A percentile compares a stretch with the other conserved stretches of the same genome.
phyloP scores from a whole-genome alignment of 1,139 yeast species.

The Candida gigantensis region DNA sequence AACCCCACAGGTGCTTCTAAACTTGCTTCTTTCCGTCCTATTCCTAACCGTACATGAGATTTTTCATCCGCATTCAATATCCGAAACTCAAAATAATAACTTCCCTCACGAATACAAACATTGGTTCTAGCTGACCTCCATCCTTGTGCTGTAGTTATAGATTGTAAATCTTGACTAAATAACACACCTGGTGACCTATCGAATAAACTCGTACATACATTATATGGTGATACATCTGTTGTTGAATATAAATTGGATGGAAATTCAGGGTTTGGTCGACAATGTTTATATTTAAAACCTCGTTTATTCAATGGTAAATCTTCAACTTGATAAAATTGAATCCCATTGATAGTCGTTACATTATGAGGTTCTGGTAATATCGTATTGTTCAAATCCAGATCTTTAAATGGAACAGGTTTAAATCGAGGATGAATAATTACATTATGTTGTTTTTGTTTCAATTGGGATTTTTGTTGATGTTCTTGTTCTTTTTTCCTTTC shows the following conservation, averaged over 20 bases:
- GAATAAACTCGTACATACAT: constrained; percentile 63
- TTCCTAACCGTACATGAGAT: constrained; percentile 77
- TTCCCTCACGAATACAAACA: constrained; percentile 76
- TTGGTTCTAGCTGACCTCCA: constrained; percentile 83
- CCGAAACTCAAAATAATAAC: constrained; percentile 74
- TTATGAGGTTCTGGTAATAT: constrained; percentile 13
- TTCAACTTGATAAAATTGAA: constrained; percentile 52
- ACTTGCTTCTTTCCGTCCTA: constrained; percentile 82
- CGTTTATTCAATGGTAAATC: constrained; percentile 80
- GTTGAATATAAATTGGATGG: constrained; percentile 66
- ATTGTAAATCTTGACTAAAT: constrained; percentile 42
- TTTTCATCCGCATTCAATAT: constrained; percentile 49
- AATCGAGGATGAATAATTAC: constrained; percentile 45
- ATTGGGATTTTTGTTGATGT: constrained; percentile 17
- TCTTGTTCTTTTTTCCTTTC: constrained; percentile 20
- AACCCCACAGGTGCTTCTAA: constrained; percentile 95
- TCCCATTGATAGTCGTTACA: constrained; percentile 16
- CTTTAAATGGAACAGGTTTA: constrained; percentile 46
- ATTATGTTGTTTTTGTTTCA: constrained; percentile 30
- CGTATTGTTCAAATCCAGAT: constrained; percentile 27
- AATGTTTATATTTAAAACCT: constrained; percentile 80
- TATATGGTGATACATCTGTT: constrained; percentile 71
- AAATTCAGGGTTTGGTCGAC: constrained; percentile 69
- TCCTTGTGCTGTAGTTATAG: constrained; percentile 62
- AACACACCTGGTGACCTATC: constrained; percentile 69